Evolutionary conservation across 768 basidiomycete genomes (phyloP), one percentile per base, ranked within the genome.

Genomic region (Kwoniella sp.): DNA sequence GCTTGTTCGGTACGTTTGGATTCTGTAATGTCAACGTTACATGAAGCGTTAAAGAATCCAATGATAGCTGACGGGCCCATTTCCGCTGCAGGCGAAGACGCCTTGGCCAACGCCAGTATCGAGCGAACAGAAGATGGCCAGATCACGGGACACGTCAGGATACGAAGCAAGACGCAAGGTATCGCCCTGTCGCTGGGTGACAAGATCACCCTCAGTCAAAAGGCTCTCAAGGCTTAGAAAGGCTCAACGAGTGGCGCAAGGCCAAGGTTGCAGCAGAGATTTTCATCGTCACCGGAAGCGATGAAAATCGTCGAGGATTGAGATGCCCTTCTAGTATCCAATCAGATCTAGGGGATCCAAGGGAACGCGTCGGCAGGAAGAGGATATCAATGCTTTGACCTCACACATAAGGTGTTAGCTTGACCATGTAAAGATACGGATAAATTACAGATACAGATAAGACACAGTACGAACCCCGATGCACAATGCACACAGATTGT

Each of bases 91-190:
- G 92, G 93, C 63, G 95, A 99, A 82, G 95, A 98, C 75, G 95
- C 95, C 0, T 82, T 99, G 28, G 95, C 95, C 54, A 99, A 99
- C 80, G 82, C 97, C 70, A 92, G 90, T 66, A 88, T 99, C 67
- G 95, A 99, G 79, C 86, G 89, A 73, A 88, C 90, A 50, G 90
- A 92, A 61, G 83, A 83, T 61, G 93, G 93, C 0, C 86, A 84
- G 4, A 89, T 98, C 63, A 88, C 88, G 15, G 95, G 95, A 0
- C 94, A 98, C 81, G 92, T 98, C 9, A 87, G 95, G 57, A 97
- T 98, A 77, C 87, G 95, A 63, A 93, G 91, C 77, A 97, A 98
- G 83, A 97, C 95, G 25, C 95, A 98, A 80, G 95, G 95, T 58
- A 97, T 98, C 67, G 95, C 95, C 1, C 84, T 97, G 67, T 92